A percentile compares a stretch with the other conserved stretches of the same genome.
Evolutionary conservation across 2,329 filamentous ascomycete genomes (phyloP).

Genomic region (Sclerotinia borealis): DNA sequence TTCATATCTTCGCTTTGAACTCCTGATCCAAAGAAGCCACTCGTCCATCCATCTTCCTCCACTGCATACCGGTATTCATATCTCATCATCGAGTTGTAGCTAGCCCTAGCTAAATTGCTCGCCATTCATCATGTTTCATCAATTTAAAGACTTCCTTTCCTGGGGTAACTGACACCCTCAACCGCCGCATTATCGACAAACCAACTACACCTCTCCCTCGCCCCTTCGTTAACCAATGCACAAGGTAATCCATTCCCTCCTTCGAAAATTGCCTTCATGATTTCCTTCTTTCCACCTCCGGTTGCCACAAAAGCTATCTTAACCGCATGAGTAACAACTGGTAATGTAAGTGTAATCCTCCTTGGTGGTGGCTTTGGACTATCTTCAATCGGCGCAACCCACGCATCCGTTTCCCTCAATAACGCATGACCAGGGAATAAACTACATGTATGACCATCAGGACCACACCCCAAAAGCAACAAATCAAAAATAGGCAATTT

Average conservation of each 20-base stretch:
- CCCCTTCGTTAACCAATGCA: constrained; percentile 77
- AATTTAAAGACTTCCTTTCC: constrained; percentile 57
- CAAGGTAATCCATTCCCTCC: constrained; percentile 72
- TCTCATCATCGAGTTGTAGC: background rate
- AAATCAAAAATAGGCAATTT: constrained; percentile 94
- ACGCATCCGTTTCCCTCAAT: constrained; percentile 78
- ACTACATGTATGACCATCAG: constrained; percentile 95
- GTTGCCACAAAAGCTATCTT: constrained; percentile 90
- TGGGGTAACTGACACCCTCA: constrained; percentile 76
- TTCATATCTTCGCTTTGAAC: background rate
- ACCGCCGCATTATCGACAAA: constrained; percentile 85
- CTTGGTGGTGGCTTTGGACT: constrained; percentile 89
- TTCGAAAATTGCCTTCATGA: constrained; percentile 88
- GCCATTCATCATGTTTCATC: background rate
- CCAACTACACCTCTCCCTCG: constrained; percentile 86
- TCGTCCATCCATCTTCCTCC: background rate
- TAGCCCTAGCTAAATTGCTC: background rate
- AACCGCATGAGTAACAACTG: constrained; percentile 80
- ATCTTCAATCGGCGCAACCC: constrained; percentile 88
- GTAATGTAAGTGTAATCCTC: constrained; percentile 87
- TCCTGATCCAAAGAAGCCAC: background rate
- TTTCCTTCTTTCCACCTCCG: constrained; percentile 80
- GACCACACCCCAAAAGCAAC: constrained; percentile 85
- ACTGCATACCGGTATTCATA: background rate
- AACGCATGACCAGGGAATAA: constrained; percentile 88